Evolutionary conservation across 129 eudicot genomes (phyloP).

Genomic region (Chrysanthemum makinoi): DNA sequence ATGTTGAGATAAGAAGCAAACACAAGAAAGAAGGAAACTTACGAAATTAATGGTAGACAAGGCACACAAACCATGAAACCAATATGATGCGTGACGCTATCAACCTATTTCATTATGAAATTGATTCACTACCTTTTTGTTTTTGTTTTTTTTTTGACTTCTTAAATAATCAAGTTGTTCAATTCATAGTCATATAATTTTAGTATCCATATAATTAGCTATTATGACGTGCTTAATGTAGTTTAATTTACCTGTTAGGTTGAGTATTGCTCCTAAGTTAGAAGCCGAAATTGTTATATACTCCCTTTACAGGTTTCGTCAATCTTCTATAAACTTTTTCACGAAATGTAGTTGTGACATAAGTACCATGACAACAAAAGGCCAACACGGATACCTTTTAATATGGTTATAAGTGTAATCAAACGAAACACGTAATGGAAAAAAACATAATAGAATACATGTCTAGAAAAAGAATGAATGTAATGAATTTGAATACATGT

Average conservation of each 20-base stretch:
- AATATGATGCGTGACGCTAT: constrained; percentile 17
- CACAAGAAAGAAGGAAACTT: constrained; percentile 14
- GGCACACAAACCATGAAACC: constrained; percentile 11
- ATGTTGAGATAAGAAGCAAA: background rate
- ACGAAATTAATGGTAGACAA: constrained; percentile 10
- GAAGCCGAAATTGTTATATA: too few relatives aligned
- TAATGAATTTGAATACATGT: constrained; percentile 2
- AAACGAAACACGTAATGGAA: background rate
- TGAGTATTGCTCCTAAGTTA: too few relatives aligned
- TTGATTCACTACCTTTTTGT: background rate
- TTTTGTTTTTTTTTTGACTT: background rate
- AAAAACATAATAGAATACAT: background rate
- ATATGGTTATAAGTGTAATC: background rate
- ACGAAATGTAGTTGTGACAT: background rate
- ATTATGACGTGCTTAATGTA: too few relatives aligned
- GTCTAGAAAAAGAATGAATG: constrained; percentile 9
- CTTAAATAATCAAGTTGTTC: too few relatives aligned
- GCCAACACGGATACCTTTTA: background rate
- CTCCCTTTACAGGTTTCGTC: background rate
- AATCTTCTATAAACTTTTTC: background rate
- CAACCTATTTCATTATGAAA: background rate
- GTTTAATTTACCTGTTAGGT: too few relatives aligned
- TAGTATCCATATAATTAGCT: too few relatives aligned
- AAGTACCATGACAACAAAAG: background rate
- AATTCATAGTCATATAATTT: too few relatives aligned